A percentile compares a stretch with the other conserved stretches of the same genome.
These are phyloP conservation scores for Saccharomycopsis fermentans DNA, from an alignment of 805 yeast genomes.

Conservation along the genomic window DNA sequence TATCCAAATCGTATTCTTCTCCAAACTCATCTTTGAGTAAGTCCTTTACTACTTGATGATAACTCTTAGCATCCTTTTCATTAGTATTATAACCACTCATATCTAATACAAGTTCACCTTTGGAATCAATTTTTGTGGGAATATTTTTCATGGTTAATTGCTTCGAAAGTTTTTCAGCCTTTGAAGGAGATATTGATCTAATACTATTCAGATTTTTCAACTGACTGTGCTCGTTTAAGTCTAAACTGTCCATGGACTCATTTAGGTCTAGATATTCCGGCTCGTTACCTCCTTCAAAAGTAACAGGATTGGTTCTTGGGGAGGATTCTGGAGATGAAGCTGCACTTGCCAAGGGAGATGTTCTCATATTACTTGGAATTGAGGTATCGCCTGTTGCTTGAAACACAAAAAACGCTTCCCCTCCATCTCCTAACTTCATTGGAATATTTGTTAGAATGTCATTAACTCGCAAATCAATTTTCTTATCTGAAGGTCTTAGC, in stretches of 20 bases:
- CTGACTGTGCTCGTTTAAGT: background rate
- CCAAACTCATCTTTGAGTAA: slow-evolving; percentile 71
- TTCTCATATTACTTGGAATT: slow-evolving; percentile 68
- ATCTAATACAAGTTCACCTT: slow-evolving; percentile 84
- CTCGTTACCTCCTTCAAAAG: slow-evolving; percentile 19
- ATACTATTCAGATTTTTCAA: slow-evolving; percentile 16
- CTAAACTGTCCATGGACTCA: background rate
- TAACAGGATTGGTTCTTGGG: slow-evolving; percentile 14
- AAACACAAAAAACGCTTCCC: slow-evolving; percentile 95
- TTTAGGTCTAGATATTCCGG: slow-evolving; percentile 24
- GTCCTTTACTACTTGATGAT: slow-evolving; percentile 67
- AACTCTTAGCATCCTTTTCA: slow-evolving; percentile 61
- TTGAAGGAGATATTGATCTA: slow-evolving; percentile 19
- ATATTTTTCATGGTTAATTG: slow-evolving; percentile 63
- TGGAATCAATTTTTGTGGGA: slow-evolving; percentile 77
- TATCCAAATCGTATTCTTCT: slow-evolving; percentile 34
- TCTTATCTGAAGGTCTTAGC: slow-evolving; percentile 89
- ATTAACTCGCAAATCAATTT: slow-evolving; percentile 81
- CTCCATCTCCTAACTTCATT: slow-evolving; percentile 95
- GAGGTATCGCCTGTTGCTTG: slow-evolving; percentile 54
- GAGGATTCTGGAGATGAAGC: slow-evolving; percentile 25
- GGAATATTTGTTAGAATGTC: slow-evolving; percentile 74
- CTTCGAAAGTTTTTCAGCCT: slow-evolving; percentile 53
- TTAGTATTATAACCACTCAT: slow-evolving; percentile 94
- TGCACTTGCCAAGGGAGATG: slow-evolving; percentile 77